Evolutionary conservation across 768 basidiomycete genomes (phyloP).

Genomic region (Suillus hirtellus): DNA sequence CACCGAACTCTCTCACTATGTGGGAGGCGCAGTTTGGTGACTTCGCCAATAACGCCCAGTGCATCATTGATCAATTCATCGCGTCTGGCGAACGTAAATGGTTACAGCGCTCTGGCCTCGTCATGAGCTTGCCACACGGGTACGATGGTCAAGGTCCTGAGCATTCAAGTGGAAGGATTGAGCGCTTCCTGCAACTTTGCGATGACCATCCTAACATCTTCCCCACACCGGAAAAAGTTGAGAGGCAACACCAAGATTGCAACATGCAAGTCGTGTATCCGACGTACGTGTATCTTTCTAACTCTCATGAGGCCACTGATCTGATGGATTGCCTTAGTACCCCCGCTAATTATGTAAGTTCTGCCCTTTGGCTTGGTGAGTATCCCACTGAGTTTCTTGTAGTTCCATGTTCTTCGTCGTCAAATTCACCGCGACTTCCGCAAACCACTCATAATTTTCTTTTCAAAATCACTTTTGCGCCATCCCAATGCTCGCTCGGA

Average conservation of each 20-base stretch:
- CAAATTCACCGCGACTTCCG: constrained; percentile 98
- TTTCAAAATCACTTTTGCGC: constrained; percentile 94
- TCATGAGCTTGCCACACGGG: constrained; percentile 89
- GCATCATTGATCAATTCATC: constrained; percentile 98
- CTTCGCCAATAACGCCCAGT: constrained; percentile 96
- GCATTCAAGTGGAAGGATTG: constrained; percentile 93
- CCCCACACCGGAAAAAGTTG: constrained; percentile 86
- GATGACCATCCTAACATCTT: constrained; percentile 94
- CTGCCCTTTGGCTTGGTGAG: not conserved
- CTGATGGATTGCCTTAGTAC: constrained; percentile 50
- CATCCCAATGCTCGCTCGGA: constrained; percentile 90
- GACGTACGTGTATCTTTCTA: constrained; percentile 55
- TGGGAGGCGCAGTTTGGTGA: constrained; percentile 99
- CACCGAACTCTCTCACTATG: constrained; percentile 87
- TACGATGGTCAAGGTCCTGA: constrained; percentile 99
- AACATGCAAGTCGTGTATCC: constrained; percentile 99
- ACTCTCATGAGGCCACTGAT: constrained; percentile 10
- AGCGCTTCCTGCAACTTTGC: constrained; percentile 96
- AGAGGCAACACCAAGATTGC: constrained; percentile 97
- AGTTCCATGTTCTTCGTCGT: constrained; percentile 96
- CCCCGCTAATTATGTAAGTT: constrained; percentile 85
- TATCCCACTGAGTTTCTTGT: constrained; percentile 12
- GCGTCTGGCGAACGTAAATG: constrained; percentile 97
- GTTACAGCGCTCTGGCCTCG: constrained; percentile 90
- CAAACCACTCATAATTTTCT: constrained; percentile 87